Percentiles rank a stretch among this genome's conserved stretches.
Evolutionary conservation across 2,329 filamentous ascomycete species (phyloP).

Genomic region (Dothistroma septosporum): DNA sequence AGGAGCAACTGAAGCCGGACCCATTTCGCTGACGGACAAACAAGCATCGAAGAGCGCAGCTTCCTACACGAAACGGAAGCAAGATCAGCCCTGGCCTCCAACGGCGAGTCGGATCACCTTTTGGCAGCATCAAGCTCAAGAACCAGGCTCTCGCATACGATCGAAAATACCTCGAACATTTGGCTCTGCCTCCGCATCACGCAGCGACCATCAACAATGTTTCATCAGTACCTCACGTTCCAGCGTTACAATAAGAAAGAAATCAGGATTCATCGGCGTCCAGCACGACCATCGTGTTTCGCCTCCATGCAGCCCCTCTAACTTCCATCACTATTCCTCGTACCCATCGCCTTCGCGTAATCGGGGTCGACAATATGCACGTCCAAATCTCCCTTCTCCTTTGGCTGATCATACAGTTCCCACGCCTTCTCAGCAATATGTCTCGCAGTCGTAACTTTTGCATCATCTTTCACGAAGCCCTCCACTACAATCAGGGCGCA

Average conservation of each 20-base stretch:
- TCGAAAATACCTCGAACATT: not conserved
- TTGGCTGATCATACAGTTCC: constrained; percentile 40
- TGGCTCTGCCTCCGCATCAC: not conserved
- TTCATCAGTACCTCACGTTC: not conserved
- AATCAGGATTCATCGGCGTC: not conserved
- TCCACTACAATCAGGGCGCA: constrained; percentile 45
- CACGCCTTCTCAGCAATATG: constrained; percentile 45
- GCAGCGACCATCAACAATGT: not conserved
- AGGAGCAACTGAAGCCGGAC: constrained; percentile 15
- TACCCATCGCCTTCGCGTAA: constrained; percentile 2
- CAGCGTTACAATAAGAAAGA: not conserved
- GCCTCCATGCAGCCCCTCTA: not conserved
- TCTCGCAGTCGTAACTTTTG: constrained; percentile 40
- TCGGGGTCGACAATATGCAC: constrained; percentile 27
- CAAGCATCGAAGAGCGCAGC: not conserved
- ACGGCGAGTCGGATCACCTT: not conserved
- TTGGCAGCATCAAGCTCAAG: not conserved
- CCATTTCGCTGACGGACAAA: not conserved
- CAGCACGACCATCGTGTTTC: not conserved
- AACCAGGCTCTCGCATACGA: not conserved
- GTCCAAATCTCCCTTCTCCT: constrained; percentile 35
- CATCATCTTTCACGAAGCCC: constrained; percentile 39
- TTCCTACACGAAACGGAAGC: not conserved
- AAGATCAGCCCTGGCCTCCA: not conserved
- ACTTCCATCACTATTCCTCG: not conserved